Conservation (phyloP, 345 rosid species). For the Crucihimalaya himalaica region DNA sequence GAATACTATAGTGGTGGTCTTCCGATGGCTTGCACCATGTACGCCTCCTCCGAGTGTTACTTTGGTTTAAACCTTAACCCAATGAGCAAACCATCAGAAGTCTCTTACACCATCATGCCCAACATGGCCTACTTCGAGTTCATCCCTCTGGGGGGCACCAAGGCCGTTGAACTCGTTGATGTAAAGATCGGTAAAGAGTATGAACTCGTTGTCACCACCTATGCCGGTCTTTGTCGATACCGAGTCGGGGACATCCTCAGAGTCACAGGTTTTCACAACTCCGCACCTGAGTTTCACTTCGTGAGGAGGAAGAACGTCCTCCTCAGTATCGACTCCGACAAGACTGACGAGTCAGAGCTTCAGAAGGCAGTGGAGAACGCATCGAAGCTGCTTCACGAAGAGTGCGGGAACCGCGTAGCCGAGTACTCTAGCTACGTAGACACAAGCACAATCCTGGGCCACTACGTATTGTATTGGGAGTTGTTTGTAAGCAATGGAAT, state of each 20-base stretch:
- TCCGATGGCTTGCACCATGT: constrained; percentile 93
- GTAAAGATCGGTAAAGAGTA: constrained; percentile 87
- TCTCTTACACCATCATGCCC: constrained; percentile 90
- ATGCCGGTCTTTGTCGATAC: constrained; percentile 84
- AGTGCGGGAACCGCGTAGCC: constrained; percentile 65
- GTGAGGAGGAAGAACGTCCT: constrained; percentile 82
- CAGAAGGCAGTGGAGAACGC: constrained; percentile 81
- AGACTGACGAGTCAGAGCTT: constrained; percentile 90
- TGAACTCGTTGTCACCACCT: constrained; percentile 87
- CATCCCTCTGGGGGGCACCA: constrained; percentile 56
- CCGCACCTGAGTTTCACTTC: constrained; percentile 89
- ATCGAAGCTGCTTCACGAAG: constrained; percentile 41
- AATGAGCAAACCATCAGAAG: constrained; percentile 80
- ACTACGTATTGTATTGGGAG: constrained; percentile 92
- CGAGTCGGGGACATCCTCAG: constrained; percentile 91
- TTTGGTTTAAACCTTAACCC: constrained; percentile 91
- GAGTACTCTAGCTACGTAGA: constrained; percentile 94
- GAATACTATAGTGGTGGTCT: constrained; percentile 83
- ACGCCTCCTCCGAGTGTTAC: constrained; percentile 94
- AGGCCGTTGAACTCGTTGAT: constrained; percentile 60
- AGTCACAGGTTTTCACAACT: constrained; percentile 88
- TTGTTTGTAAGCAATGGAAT: constrained; percentile 53
- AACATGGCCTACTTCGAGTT: constrained; percentile 97
- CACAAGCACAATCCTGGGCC: constrained; percentile 82
- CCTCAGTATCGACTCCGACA: constrained; percentile 87